Base-by-base conservation (phyloP, 139 green algal species). In the Coccomyxa sp. region DNA sequence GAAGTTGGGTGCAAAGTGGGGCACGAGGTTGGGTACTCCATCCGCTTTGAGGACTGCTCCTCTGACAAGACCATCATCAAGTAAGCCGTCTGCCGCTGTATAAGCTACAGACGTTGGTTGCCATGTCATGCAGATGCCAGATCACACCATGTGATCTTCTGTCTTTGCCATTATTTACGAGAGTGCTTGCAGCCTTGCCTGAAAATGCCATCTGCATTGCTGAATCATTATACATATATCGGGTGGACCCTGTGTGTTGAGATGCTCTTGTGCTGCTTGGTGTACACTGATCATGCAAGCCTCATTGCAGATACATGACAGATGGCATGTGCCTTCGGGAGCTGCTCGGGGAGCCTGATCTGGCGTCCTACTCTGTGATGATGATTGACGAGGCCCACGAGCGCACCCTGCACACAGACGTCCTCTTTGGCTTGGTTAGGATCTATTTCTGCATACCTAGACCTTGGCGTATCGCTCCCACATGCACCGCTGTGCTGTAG, bases 41-140 rank as follows among this genome's bases (percentile, higher is more conserved):
- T 99, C 80, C 94, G 96, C 68, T 99, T 99, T 79, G 96, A 99
- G 88, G 96, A 99, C 88, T 98, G 95, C 91, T 98, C 96, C 36
- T 90, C 78, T 75, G 94, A 98, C 81, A 96, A 97, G 84, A 99
- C 96, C 7, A 44, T 96, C 68, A 76, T 99, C 72, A 99, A 99
- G 90, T 99, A 29, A 22, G 64, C 29, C 64, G 1, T 71, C n/a
- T n/a, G n/a, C n/a, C n/a, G n/a, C n/a, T n/a, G n/a, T n/a, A n/a
- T n/a, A n/a, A n/a, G n/a, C n/a, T n/a, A n/a, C n/a, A n/a, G n/a
- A n/a, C n/a, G n/a, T n/a, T n/a, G n/a, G n/a, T n/a, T n/a, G n/a
- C n/a, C n/a, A n/a, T n/a, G n/a, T n/a, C n/a, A n/a, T n/a, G n/a
- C n/a, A n/a, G n/a, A n/a, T n/a, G n/a, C n/a, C n/a, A n/a, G n/a